Evolutionary conservation across 805 yeast species (phyloP), one percentile per base, ranked within the genome.

Genomic region (Sugiyamaella smithiae): DNA sequence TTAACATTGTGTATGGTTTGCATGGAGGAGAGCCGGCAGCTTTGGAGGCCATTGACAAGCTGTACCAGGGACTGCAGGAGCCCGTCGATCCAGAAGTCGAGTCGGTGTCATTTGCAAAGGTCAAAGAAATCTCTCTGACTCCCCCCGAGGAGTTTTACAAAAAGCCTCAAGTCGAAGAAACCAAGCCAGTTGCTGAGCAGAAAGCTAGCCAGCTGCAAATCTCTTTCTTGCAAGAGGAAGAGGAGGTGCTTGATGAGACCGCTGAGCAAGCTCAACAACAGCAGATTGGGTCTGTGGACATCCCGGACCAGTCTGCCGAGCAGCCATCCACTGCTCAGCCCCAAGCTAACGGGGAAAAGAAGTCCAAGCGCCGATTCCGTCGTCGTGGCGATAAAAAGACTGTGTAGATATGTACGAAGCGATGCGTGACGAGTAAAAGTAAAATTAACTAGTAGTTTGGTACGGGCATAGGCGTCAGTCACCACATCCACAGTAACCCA

Each of bases 11-110:
- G 12, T 67, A 67, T 43, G 43, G 43, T 2, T 29, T 29, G 33
- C 33, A 29, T n/a, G 70, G 67, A 9, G 48, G 48, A 5, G 67
- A 67, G 36, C 68, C 63, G 9, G 40, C 54, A 1, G 56, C 70
- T 8, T 52, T 66, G n/a, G 60, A 53, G 29, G 62, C 68, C 11
- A 55, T 64, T 12, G 61, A 57, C 19, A 56, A 57, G 52, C 58
- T 67, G 26, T 48, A 37, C n/a, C 46, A 47, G 3, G 69, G 65
- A n/a, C 44, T 54, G 2, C 53, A 49, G 6, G 62, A 60, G 35
- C 45, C 55, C 5, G 59, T 67, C 5, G 48, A 50, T 24, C 64
- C 51, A 2, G 53, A 53, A n/a, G 50, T 40, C 12, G 41, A 19
- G 11, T 24, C 52, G 8, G 50, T 53, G 22, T 47, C 55, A 20